Evolutionary conservation across 116 monocot species (phyloP).

Genomic region (Iris pallida): DNA sequence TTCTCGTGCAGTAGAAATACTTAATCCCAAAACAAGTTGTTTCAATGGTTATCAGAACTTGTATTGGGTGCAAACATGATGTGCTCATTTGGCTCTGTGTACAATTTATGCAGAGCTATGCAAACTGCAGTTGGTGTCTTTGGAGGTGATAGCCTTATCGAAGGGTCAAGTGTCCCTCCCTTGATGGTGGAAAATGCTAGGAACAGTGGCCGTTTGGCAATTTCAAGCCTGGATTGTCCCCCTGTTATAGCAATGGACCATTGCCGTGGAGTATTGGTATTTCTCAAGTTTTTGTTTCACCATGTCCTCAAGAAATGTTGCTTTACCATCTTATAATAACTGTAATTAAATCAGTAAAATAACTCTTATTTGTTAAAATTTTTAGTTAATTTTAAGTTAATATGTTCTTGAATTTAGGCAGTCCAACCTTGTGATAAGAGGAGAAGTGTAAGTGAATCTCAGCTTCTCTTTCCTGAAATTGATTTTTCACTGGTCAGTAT

Average conservation of each 20-base stretch:
- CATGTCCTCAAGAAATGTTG: too few species aligned
- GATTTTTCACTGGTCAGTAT: constrained; percentile 83
- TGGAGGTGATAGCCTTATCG: constrained; percentile 61
- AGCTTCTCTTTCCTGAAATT: constrained; percentile 75
- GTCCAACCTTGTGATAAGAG: constrained; percentile 93
- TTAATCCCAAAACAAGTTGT: too few species aligned
- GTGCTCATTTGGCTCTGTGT: too few species aligned
- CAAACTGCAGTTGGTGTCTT: constrained; percentile 97
- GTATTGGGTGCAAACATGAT: too few species aligned
- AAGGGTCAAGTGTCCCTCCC: constrained; percentile 49
- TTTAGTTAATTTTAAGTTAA: too few species aligned
- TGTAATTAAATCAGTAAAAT: too few species aligned
- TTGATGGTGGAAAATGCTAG: constrained; percentile 84
- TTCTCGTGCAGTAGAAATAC: too few species aligned
- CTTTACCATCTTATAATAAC: too few species aligned
- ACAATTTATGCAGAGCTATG: constrained; percentile 65
- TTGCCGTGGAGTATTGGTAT: constrained; percentile 89
- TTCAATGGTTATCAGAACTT: too few species aligned
- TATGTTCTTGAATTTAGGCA: constrained; percentile 44
- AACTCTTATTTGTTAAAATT: too few species aligned
- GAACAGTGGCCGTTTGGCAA: constrained; percentile 53
- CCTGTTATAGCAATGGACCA: constrained; percentile 76
- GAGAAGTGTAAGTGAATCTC: constrained; percentile 76
- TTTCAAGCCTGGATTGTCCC: constrained; percentile 76
- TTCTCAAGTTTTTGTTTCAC: not conserved